Conservation (phyloP, 805 yeast genomes). For the Wickerhamiella parazyma region DNA sequence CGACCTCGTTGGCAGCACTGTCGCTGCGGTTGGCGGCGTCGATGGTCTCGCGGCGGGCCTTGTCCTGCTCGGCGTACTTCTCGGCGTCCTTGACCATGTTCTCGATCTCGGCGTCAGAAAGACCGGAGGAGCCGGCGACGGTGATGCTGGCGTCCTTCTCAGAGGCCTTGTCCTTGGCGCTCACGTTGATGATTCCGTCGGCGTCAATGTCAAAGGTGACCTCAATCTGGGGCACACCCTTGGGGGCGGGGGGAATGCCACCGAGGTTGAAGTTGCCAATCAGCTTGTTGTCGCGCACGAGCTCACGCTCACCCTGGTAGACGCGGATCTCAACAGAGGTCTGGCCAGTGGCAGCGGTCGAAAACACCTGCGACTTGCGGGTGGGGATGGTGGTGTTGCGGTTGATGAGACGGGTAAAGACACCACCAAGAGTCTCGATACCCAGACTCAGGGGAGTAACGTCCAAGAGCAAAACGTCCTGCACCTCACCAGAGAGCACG, state of each 20-base stretch:
- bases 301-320: conserved; percentile 98
- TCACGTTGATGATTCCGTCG: conserved; percentile 92
- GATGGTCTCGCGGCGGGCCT: conserved; percentile 70
- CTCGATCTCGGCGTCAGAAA: conserved; percentile 80
- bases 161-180: conserved; percentile 86
- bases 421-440: conserved; percentile 97
- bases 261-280: conserved; percentile 92
- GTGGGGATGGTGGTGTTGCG: conserved; percentile 96
- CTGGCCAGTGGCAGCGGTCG: conserved; percentile 93
- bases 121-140: conserved; percentile 91
- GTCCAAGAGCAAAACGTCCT: conserved; percentile 79
- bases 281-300: conserved; percentile 93
- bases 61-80: conserved; percentile 75
- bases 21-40: conserved; percentile 79
- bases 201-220: conserved; percentile 95
- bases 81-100: conserved; percentile 85
- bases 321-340: conserved; percentile 95
- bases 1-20: conserved; percentile 76
- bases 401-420: conserved; percentile 79
- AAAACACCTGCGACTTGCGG: conserved; percentile 90
- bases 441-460: conserved; percentile 85
- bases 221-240: conserved; percentile 89
- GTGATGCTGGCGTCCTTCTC: conserved; percentile 91
- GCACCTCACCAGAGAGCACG: conserved; percentile 86
- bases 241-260: conserved; percentile 92